Evolutionary conservation across 108 stramenopile species (phyloP), one percentile per base, ranked within the genome.

Genomic region (Parmales sp.): DNA sequence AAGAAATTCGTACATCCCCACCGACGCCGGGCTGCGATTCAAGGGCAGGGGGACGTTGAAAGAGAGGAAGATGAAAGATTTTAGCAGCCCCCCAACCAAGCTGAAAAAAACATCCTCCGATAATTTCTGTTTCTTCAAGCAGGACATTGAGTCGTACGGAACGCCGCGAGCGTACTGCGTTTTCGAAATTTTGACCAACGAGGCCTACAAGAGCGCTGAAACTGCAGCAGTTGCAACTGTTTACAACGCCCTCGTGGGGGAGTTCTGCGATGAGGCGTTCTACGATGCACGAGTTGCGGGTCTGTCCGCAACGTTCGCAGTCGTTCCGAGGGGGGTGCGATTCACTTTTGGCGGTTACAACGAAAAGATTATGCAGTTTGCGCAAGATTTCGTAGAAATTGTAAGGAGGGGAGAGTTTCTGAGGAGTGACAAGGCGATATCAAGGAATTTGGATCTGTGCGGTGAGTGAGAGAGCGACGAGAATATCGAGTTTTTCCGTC

Each of bases 301-400:
- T 13, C 69, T 89, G 26, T 78, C 79, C 0, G 88, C 87, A 63
- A 83, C 88, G 38, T 72, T 88, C n/a, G 78, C 82, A 38, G 80
- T 88, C 41, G 66, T 86, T 0, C 84, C 88, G 9, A 75, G 89
- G 51, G 91, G 91, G 7, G 78, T 88, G 2, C 73, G 86, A 1
- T 25, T 90, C 9, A 88, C 89, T 7, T 90, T 93, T 71, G 91
- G 89, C 2, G 91, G 91, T 23, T 93, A 88, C 81, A 87, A 88
- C 41, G 89, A 86, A 38, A 88, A 88, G 69, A 76, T 93, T 7
- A 41, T 77, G 64, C 64, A 77, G 0, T 88, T 93, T 54, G 88
- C 86, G 13, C 51, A 76, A 6, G 85, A 85, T 44, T 6, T 74
- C 86, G 7, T 69, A 74, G 28, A 86, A 85, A 69, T 72, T 83